Base-by-base conservation (phyloP, 495 filamentous ascomycete genomes). In the Podospora pseudoanserina region DNA sequence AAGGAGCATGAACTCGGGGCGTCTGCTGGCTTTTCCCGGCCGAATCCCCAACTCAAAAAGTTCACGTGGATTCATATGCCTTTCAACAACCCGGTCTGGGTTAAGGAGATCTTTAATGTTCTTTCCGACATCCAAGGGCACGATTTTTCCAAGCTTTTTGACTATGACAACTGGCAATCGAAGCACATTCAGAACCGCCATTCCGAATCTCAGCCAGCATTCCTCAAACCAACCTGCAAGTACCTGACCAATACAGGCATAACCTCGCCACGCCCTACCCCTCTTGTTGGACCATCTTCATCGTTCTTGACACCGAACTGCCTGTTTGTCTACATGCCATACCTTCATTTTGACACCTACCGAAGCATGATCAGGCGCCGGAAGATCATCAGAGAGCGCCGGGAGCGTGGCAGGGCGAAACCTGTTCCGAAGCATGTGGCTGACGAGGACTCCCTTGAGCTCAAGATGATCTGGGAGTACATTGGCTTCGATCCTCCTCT, bases 341-440 rank as follows among this genome's bases (percentile, higher is more conserved):
- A 90, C 77, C 83, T 91, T 1, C 88, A 91, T 70, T 91, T 87
- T 76, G 89, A 91, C 68, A 88, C 85, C 0, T 91, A 90, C 72
- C 76, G 79, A 39, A 86, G 84, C 66, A 78, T 90, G 44, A 79
- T 90, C 28, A 79, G 82, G 60, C 86, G 88, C 20, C 86, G 88
- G 2, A 85, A 84, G 20, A 78, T 90, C 4, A 83, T 91, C 23
- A 78, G 84, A 68, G 73, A 82, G 44, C 79, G 88, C 28, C 74
- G 86, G 4, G 74, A 77, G 3, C 87, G 89, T 68, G 87, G 86
- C 5, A 80, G 87, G 57, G 82, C 86, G 3, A 79, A 82, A 26
- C 89, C 88, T 0, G 83, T 89, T 0, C 86, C 86, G 0, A 69
- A 76, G 30, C 75, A 85, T 16, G 80, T 91, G 28, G 83, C 82